Conservation (phyloP, 192 early-diverging fungal species). For the Backusella luteola region DNA sequence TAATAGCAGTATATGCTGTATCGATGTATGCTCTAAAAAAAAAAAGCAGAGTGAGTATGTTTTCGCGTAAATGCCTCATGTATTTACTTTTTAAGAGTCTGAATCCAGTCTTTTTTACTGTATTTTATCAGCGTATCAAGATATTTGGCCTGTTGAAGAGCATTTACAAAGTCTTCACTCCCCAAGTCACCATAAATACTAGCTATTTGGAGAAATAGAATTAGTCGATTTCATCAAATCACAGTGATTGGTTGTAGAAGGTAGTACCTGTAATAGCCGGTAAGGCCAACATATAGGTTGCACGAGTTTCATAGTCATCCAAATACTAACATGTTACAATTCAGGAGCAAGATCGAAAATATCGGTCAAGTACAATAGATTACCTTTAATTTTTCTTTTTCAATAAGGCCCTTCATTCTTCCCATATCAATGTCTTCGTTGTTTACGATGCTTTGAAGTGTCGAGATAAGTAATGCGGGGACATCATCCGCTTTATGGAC, state of each 20-base stretch:
- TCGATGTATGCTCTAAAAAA: constrained; percentile 44
- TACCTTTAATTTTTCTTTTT: constrained; percentile 47
- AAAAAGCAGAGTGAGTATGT: not conserved
- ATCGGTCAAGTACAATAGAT: not conserved
- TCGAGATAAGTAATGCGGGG: constrained; percentile 38
- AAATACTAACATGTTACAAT: constrained; percentile 11
- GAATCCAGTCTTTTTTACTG: constrained; percentile 45
- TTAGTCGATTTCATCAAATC: not conserved
- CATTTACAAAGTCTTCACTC: constrained; percentile 43
- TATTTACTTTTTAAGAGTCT: constrained; percentile 45
- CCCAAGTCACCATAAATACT: constrained; percentile 48
- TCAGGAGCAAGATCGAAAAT: not conserved
- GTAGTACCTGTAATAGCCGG: constrained; percentile 19
- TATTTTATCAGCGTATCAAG: constrained; percentile 40
- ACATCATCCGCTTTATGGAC: constrained; percentile 45
- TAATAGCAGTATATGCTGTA: constrained; percentile 35
- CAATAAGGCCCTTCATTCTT: constrained; percentile 48
- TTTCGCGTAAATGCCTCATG: not conserved
- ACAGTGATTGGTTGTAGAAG: not conserved
- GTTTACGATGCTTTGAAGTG: constrained; percentile 37
- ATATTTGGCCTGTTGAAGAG: constrained; percentile 41
- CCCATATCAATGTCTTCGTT: constrained; percentile 53
- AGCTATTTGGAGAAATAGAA: constrained; percentile 29
- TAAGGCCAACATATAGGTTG: constrained; percentile 12
- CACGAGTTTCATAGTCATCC: constrained; percentile 14